A percentile compares a stretch with the other conserved stretches of the same genome.
Evolutionary conservation across 169 alveolate species (phyloP).

Genomic region (Neospora caninum): DNA sequence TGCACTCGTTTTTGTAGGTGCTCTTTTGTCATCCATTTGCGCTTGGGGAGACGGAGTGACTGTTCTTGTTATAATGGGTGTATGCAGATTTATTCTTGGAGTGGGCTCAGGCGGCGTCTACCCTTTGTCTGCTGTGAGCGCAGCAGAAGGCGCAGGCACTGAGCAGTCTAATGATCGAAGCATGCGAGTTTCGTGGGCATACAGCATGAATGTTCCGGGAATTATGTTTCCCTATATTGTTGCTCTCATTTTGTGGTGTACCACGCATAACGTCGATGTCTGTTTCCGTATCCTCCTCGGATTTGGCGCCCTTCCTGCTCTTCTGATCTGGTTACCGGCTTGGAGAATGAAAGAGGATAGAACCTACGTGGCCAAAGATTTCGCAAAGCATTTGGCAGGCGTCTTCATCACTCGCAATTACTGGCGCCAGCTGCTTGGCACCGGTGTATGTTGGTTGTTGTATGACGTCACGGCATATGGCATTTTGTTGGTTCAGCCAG

Average conservation of each 20-base stretch:
- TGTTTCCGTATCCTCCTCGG: constrained; percentile 45
- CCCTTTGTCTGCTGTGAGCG: constrained; percentile 55
- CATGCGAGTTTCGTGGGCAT: constrained; percentile 59
- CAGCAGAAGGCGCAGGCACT: constrained; percentile 49
- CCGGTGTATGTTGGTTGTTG: constrained; percentile 63
- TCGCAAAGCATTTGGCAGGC: neutral
- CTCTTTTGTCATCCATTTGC: constrained; percentile 29
- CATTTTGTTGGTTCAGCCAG: constrained; percentile 57
- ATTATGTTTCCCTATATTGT: constrained; percentile 47
- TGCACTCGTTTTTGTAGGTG: constrained; percentile 34
- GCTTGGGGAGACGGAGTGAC: constrained; percentile 52
- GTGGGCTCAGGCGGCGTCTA: constrained; percentile 64
- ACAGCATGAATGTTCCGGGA: constrained; percentile 64
- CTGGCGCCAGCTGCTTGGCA: constrained; percentile 59
- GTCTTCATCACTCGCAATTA: constrained; percentile 33
- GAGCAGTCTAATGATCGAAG: constrained; percentile 35
- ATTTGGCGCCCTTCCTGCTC: constrained; percentile 61
- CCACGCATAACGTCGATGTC: neutral
- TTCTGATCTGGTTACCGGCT: constrained; percentile 57
- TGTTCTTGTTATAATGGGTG: constrained; percentile 32
- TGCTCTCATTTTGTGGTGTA: constrained; percentile 32
- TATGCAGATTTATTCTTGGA: constrained; percentile 46
- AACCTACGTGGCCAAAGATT: constrained; percentile 17
- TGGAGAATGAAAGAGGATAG: constrained; percentile 39
- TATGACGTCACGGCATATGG: constrained; percentile 67